Evolutionary conservation across 139 green algal genomes (phyloP).

Genomic region (Eudorina sp.): DNA sequence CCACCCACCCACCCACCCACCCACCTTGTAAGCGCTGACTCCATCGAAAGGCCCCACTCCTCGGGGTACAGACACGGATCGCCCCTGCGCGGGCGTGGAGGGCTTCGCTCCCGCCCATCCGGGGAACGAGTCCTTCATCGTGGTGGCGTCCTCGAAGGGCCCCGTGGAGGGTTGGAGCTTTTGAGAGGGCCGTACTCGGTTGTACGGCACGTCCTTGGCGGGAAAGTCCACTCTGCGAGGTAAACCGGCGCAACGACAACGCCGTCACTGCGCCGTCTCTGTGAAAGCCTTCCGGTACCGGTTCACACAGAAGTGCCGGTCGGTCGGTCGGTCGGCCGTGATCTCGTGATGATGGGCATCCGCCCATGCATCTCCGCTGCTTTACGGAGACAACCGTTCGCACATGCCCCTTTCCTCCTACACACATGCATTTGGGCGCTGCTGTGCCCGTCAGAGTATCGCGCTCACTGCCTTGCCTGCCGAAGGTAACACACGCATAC

Average conservation of each 20-base stretch:
- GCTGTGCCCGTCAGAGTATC: too few species aligned
- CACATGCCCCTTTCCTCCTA: too few species aligned
- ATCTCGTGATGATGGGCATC: too few species aligned
- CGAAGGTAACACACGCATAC: too few species aligned
- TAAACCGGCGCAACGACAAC: background rate
- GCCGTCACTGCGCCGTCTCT: background rate
- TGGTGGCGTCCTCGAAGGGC: slow-evolving; percentile 29
- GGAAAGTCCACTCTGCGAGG: slow-evolving; percentile 40
- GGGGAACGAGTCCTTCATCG: slow-evolving; percentile 22
- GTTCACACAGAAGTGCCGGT: too few species aligned
- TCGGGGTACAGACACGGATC: slow-evolving; percentile 24
- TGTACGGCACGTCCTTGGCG: slow-evolving; percentile 46
- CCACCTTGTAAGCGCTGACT: slow-evolving; percentile 33
- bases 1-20: background rate
- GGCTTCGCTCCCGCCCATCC: slow-evolving; percentile 19
- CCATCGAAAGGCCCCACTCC: slow-evolving; percentile 33
- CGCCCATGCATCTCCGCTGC: too few species aligned
- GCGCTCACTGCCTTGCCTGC: too few species aligned
- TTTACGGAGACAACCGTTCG: too few species aligned
- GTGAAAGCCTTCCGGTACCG: too few species aligned
- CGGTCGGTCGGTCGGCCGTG: too few species aligned
- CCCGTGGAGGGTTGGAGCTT: slow-evolving; percentile 4
- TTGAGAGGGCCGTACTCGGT: background rate
- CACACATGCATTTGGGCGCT: too few species aligned
- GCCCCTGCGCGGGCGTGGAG: background rate